A percentile compares a stretch with the other conserved stretches of the same genome.
phyloP scores from a whole-genome alignment of 345 rosid species.

The Luvunga scandens region DNA sequence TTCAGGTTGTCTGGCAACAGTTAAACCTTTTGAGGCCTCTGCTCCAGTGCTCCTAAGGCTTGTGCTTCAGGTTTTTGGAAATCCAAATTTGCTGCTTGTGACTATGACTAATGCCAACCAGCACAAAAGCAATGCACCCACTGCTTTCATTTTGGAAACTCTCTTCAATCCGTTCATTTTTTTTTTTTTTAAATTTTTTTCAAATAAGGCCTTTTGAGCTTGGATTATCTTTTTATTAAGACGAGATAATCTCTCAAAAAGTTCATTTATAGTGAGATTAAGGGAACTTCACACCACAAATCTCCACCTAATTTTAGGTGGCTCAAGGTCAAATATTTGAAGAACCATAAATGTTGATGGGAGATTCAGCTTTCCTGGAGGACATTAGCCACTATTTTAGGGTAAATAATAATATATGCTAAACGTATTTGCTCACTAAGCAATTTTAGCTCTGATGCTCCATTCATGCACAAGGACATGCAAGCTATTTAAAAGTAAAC shows the following conservation, averaged over 20 bases:
- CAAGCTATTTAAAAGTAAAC: neutral
- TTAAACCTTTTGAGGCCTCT: neutral
- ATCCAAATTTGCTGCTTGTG: constrained; percentile 12
- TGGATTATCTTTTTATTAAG: neutral
- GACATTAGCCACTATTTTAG: neutral
- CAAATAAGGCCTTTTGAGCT: neutral
- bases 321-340: neutral
- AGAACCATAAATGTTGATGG: neutral
- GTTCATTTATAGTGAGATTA: constrained; percentile 5
- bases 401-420: neutral
- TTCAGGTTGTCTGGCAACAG: neutral
- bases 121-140: neutral
- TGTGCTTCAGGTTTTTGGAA: constrained; percentile 35
- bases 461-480: neutral
- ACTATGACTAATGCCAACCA: neutral
- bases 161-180: neutral
- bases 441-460: neutral
- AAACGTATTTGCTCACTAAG: neutral
- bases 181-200: neutral
- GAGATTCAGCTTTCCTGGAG: neutral
- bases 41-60: neutral
- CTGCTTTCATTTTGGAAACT: neutral
- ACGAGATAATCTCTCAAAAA: neutral
- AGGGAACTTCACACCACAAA: neutral
- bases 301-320: neutral